A percentile compares a stretch with the other conserved stretches of the same genome.
phyloP scores from a whole-genome alignment of 2,329 filamentous ascomycete species.

The Clonostachys chloroleuca region DNA sequence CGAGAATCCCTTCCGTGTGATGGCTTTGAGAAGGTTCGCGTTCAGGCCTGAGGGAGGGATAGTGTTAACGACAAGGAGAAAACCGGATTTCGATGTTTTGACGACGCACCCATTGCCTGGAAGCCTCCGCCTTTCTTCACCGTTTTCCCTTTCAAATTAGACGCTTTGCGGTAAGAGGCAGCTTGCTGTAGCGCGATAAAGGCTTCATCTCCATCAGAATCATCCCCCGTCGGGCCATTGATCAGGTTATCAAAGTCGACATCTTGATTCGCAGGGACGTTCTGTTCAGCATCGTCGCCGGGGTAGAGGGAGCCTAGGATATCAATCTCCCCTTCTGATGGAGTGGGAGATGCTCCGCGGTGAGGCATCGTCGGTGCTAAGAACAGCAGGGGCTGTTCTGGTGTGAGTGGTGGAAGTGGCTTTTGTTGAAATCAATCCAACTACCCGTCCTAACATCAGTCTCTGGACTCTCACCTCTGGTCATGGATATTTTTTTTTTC shows the following conservation, averaged over 20 bases:
- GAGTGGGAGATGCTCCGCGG: constrained; percentile 73
- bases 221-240: constrained; percentile 43
- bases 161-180: constrained; percentile 79
- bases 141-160: constrained; percentile 77
- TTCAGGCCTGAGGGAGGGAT: constrained; percentile 56
- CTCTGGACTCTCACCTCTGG: neutral
- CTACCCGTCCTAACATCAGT: neutral
- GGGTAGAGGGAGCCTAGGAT: constrained; percentile 77
- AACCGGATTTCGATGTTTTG: neutral
- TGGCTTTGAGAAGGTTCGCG: constrained; percentile 80
- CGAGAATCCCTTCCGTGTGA: constrained; percentile 88
- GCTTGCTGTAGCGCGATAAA: constrained; percentile 89
- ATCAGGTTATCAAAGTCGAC: constrained; percentile 60
- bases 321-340: constrained; percentile 88
- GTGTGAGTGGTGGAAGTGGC: no score
- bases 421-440: no score
- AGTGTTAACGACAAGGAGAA: constrained; percentile 1
- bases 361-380: constrained; percentile 52
- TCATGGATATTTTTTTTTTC: constrained; percentile 17
- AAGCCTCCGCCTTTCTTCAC: constrained; percentile 97
- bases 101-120: constrained; percentile 74
- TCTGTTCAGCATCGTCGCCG: constrained; percentile 42
- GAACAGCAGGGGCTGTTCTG: no score
- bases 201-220: constrained; percentile 70
- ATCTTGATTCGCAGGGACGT: constrained; percentile 29